These are phyloP conservation scores for Penicillium maclennaniae DNA, from an alignment of 495 filamentous ascomycete genomes.

Conservation along the genomic window DNA sequence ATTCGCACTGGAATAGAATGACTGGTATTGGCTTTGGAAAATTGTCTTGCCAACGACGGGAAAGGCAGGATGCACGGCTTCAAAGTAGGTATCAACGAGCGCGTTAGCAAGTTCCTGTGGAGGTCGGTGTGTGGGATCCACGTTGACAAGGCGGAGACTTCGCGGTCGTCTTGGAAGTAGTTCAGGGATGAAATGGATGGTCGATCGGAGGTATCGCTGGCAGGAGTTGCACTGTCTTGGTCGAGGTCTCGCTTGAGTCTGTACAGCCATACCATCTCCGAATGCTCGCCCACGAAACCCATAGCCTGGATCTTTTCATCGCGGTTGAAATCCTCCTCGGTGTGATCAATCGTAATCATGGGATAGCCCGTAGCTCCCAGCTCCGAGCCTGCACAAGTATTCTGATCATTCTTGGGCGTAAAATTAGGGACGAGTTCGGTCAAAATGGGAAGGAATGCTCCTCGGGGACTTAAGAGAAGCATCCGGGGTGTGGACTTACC, in stretches of 20 bases:
- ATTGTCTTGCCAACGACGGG: slow-evolving; percentile 53
- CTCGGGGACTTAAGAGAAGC: background rate
- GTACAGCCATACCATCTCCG: slow-evolving; percentile 56
- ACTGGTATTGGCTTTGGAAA: slow-evolving; percentile 42
- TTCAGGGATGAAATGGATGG: slow-evolving; percentile 37
- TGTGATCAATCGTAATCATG: slow-evolving; percentile 35
- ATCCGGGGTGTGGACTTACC: slow-evolving; percentile 11
- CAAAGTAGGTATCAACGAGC: slow-evolving; percentile 53
- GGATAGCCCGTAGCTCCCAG: background rate
- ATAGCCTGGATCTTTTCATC: slow-evolving; percentile 42
- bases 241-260: slow-evolving; percentile 32
- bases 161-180: slow-evolving; percentile 57
- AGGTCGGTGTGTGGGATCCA: slow-evolving; percentile 50
- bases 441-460: background rate
- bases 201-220: slow-evolving; percentile 20
- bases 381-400: slow-evolving; percentile 4
- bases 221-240: slow-evolving; percentile 10
- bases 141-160: slow-evolving; percentile 36
- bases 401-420: background rate
- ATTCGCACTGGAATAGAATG: slow-evolving; percentile 32
- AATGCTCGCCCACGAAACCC: slow-evolving; percentile 58
- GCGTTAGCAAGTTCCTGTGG: slow-evolving; percentile 46
- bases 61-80: slow-evolving; percentile 53
- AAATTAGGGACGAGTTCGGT: background rate
- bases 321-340: slow-evolving; percentile 53